These are phyloP conservation scores for Aspergillus bridgeri DNA, from an alignment of 495 filamentous ascomycete species.

Conservation along the genomic window DNA sequence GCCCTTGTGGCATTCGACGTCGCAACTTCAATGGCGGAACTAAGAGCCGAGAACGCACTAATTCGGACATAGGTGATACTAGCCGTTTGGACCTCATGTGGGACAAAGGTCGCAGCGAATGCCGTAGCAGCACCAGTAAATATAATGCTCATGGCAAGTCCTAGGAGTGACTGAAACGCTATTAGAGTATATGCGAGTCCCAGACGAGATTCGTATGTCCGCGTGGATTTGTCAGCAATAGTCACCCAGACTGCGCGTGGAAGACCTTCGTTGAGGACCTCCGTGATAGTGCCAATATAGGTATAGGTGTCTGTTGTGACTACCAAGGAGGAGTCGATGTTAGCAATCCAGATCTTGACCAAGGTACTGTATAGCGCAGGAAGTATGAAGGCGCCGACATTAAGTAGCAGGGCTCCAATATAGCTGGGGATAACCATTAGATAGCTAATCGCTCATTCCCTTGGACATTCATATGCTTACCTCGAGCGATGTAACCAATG, in stretches of 20 bases:
- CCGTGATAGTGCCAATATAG: slow-evolving; percentile 59
- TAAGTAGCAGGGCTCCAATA: slow-evolving; percentile 58
- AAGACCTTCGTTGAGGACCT: slow-evolving; percentile 73
- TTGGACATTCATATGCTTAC: slow-evolving; percentile 4
- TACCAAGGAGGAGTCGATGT: slow-evolving; percentile 62
- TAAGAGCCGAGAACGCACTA: slow-evolving; percentile 57
- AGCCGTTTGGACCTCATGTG: slow-evolving; percentile 49
- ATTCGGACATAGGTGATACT: slow-evolving; percentile 66
- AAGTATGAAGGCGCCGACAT: slow-evolving; percentile 59
- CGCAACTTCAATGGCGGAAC: slow-evolving; percentile 61
- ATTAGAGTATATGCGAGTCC: slow-evolving; percentile 63
- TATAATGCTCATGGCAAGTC: slow-evolving; percentile 58
- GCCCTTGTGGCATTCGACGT: slow-evolving; percentile 60
- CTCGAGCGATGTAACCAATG: slow-evolving; percentile 13
- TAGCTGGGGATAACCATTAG: slow-evolving; percentile 36
- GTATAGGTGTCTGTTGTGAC: slow-evolving; percentile 66
- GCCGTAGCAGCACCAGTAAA: slow-evolving; percentile 52
- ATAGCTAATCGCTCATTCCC: not conserved
- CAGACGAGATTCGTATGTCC: slow-evolving; percentile 50
- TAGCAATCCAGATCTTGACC: slow-evolving; percentile 70
- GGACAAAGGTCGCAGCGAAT: slow-evolving; percentile 63
- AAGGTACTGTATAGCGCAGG: slow-evolving; percentile 69
- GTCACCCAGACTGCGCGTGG: slow-evolving; percentile 66
- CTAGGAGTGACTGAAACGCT: slow-evolving; percentile 53
- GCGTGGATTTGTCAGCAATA: slow-evolving; percentile 62